Percentiles rank a stretch among this genome's conserved stretches.
Evolutionary conservation across 257 asterid genomes (phyloP).

Genomic region (Paraleonurus japonicus): DNA sequence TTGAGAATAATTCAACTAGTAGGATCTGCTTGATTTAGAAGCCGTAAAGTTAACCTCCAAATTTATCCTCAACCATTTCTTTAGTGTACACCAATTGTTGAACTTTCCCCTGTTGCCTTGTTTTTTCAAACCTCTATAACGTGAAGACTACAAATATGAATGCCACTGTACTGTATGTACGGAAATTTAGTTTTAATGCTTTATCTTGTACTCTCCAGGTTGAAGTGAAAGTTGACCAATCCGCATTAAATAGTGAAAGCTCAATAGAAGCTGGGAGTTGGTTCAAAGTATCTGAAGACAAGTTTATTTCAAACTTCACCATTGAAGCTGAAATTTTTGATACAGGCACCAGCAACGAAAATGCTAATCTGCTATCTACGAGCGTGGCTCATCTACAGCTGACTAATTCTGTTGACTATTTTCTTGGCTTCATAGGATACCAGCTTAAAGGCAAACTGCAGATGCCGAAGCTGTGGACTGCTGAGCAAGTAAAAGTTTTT

Average conservation of each 20-base stretch:
- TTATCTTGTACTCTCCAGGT: slow-evolving; percentile 50
- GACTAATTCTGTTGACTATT: slow-evolving; percentile 46
- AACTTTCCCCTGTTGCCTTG: slow-evolving; percentile 16
- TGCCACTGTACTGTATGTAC: slow-evolving; percentile 1
- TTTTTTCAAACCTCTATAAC: not conserved
- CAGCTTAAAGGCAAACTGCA: slow-evolving; percentile 64
- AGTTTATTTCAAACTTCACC: slow-evolving; percentile 46
- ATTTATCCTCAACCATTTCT: not conserved
- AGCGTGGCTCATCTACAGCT: slow-evolving; percentile 54
- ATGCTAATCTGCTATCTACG: slow-evolving; percentile 50
- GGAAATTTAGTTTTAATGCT: slow-evolving; percentile 5
- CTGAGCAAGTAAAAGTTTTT: slow-evolving; percentile 66
- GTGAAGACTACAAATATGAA: slow-evolving; percentile 8
- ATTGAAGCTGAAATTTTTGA: slow-evolving; percentile 85
- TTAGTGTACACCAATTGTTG: not conserved
- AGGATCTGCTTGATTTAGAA: slow-evolving; percentile 5
- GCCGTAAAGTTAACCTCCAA: not conserved
- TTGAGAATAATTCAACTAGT: not conserved
- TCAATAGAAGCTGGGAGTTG: slow-evolving; percentile 45
- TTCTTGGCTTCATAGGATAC: slow-evolving; percentile 78
- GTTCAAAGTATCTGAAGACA: slow-evolving; percentile 44
- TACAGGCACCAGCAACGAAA: slow-evolving; percentile 44
- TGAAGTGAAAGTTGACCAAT: slow-evolving; percentile 72
- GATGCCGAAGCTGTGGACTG: slow-evolving; percentile 87
- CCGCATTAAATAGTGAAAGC: slow-evolving; percentile 49